Base-by-base conservation (phyloP, 2,329 filamentous ascomycete genomes). In the Hirsutella thompsonii region DNA sequence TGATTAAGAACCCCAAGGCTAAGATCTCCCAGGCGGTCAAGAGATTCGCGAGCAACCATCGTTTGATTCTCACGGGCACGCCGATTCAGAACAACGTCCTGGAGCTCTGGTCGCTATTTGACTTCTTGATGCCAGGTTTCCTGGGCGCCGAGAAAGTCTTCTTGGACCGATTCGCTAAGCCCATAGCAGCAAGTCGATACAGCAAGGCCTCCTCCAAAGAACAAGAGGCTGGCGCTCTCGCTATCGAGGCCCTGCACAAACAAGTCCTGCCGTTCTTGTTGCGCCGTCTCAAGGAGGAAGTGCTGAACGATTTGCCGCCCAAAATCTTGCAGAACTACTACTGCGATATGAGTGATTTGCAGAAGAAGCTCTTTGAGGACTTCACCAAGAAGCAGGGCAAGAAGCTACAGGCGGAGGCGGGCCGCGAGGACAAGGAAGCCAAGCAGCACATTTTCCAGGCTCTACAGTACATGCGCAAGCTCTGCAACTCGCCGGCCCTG, bases 251-350 rank as follows among this genome's bases (percentile, higher is more conserved):
- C n/a, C 69, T 98, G 19, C 92, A 98, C 65, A 98, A 98, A 60
- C 92, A 98, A 57, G 93, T 98, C 2, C 68, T 98, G 28, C 92
- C 92, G 1, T 98, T 98, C 79, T 70, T 98, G 46, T 76, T 98
- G 32, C 86, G 92, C 45, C 89, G 92, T 52, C 74, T 98, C 51
- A 98, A 98, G 64, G 92, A 98, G 63, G 92, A 98, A 60, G 92
- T 98, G 16, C 70, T 98, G 44, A 85, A 98, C 51, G 92, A 98
- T 54, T 69, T 98, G 8, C 92, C 92, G 2, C 92, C 92, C 8
- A 98, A 98, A 77, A 98, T 98, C 53, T 68, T 98, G 39, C 92
- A 98, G 59, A 98, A 98, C 61, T 98, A 98, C 67, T 98, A 98
- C 65, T 98, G 92, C 60, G 92, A 98, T 55, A 79, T 94, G 16